These are phyloP conservation scores for Nephelium lappaceum DNA, from an alignment of 345 rosid genomes.

Conservation along the genomic window DNA sequence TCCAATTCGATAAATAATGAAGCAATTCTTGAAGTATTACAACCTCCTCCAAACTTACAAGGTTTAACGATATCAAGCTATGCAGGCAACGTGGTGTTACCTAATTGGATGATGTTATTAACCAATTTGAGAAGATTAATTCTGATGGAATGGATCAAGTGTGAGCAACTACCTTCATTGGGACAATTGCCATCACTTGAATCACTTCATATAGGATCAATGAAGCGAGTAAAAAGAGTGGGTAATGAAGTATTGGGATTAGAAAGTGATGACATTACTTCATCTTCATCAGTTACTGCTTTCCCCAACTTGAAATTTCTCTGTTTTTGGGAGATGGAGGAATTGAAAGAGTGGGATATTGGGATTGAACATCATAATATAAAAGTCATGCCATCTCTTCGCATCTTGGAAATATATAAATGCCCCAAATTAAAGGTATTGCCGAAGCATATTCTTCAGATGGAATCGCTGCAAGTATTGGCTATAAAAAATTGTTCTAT, in stretches of 20 bases:
- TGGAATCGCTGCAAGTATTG: background rate
- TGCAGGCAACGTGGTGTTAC: background rate
- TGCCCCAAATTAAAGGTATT: background rate
- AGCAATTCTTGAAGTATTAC: no score
- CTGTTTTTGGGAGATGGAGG: background rate
- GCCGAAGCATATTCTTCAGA: background rate
- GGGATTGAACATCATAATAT: background rate
- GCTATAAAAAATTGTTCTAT: fast-evolving
- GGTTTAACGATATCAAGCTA: background rate
- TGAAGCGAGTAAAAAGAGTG: background rate
- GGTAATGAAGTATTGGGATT: background rate
- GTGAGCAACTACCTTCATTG: background rate
- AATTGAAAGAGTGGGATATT: background rate
- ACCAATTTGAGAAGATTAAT: background rate
- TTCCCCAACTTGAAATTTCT: background rate
- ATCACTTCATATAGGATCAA: background rate
- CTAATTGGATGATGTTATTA: background rate
- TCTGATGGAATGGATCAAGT: background rate
- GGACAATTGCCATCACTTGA: background rate
- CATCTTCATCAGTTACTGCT: no score
- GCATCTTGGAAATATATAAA: fast-evolving
- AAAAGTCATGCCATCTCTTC: background rate
- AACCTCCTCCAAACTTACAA: no score
- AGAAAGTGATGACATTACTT: no score
- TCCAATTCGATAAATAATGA: background rate